Conservation (phyloP, 2,329 filamentous ascomycete species). For the Sclerotinia trifoliorum region DNA sequence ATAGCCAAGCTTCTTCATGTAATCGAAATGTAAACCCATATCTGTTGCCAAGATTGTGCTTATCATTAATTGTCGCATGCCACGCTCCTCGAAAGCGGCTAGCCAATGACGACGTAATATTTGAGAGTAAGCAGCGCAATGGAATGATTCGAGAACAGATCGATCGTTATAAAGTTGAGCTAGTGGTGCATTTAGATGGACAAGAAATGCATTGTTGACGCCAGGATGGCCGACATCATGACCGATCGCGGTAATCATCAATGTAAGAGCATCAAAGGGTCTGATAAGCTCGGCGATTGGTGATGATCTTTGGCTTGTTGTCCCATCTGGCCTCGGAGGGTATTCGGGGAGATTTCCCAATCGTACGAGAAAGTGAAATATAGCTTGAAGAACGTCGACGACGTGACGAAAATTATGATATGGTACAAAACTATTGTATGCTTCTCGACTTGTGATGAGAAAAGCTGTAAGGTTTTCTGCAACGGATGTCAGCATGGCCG, state of each 20-base stretch:
- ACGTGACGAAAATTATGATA: conserved; percentile 99
- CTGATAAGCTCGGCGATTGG: conserved; percentile 73
- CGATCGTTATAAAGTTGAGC: conserved; percentile 96
- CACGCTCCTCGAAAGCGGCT: conserved; percentile 70
- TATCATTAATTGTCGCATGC: conserved; percentile 88
- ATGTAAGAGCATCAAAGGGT: conserved; percentile 83
- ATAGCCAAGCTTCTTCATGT: conserved; percentile 84
- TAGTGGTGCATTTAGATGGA: conserved; percentile 86
- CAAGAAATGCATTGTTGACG: conserved; percentile 95
- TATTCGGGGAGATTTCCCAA: conserved; percentile 75
- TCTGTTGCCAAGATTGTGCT: conserved; percentile 97
- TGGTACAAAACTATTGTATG: conserved; percentile 95
- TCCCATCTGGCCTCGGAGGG: conserved; percentile 41
- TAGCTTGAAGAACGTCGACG: conserved; percentile 90
- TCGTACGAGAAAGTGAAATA: conserved; percentile 83
- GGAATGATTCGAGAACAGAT: conserved; percentile 94
- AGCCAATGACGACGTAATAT: conserved; percentile 94
- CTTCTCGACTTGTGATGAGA: conserved; percentile 80
- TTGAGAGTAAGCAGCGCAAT: conserved; percentile 95
- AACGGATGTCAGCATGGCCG: conserved; percentile 44
- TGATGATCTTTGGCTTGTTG: conserved; percentile 46
- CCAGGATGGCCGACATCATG: conserved; percentile 97
- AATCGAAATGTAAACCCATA: conserved; percentile 96
- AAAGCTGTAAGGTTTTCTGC: conserved; percentile 80
- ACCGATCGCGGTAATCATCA: conserved; percentile 93